These are phyloP conservation scores for Trypanosoma lewisi DNA, from an alignment of 208 protist genomes.

Conservation along the genomic window DNA sequence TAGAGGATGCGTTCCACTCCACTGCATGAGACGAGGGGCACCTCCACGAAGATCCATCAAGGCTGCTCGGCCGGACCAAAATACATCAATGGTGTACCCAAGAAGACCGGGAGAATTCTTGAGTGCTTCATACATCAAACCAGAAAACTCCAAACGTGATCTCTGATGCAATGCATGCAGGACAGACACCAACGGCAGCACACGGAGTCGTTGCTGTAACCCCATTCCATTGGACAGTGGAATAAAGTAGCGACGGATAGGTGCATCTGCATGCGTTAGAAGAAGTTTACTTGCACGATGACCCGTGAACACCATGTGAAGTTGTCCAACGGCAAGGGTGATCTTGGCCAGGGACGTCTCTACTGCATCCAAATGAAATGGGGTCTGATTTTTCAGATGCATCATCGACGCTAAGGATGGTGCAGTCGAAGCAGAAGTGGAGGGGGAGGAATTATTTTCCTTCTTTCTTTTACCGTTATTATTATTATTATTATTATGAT, in stretches of 20 bases:
- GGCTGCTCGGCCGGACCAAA: slow-evolving; percentile 55
- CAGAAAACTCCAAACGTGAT: slow-evolving; percentile 64
- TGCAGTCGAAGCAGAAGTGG: no score
- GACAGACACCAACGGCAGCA: slow-evolving; percentile 65
- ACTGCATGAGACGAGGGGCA: slow-evolving; percentile 46
- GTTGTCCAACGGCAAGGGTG: slow-evolving; percentile 62
- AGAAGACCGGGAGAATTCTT: slow-evolving; percentile 77
- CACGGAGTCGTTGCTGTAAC: slow-evolving; percentile 74
- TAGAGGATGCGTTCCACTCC: slow-evolving; percentile 32
- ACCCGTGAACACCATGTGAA: slow-evolving; percentile 71
- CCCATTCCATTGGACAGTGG: slow-evolving; percentile 57
- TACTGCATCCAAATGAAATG: slow-evolving; percentile 11
- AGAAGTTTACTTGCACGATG: slow-evolving; percentile 55
- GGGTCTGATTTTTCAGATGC: not conserved
- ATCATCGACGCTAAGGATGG: not conserved
- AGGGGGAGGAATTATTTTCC: not conserved
- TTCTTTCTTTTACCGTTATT: slow-evolving; percentile 6
- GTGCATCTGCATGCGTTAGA: slow-evolving; percentile 40
- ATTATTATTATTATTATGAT: not conserved
- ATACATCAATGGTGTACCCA: slow-evolving; percentile 63
- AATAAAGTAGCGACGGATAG: slow-evolving; percentile 65
- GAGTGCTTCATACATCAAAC: slow-evolving; percentile 75
- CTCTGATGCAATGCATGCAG: slow-evolving; percentile 72
- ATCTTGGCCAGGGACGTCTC: slow-evolving; percentile 49
- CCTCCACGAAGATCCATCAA: slow-evolving; percentile 47